Percentiles rank a stretch among this genome's conserved stretches.
Evolutionary conservation across 768 basidiomycete genomes (phyloP).

Genomic region (Pulveroboletus sp.): DNA sequence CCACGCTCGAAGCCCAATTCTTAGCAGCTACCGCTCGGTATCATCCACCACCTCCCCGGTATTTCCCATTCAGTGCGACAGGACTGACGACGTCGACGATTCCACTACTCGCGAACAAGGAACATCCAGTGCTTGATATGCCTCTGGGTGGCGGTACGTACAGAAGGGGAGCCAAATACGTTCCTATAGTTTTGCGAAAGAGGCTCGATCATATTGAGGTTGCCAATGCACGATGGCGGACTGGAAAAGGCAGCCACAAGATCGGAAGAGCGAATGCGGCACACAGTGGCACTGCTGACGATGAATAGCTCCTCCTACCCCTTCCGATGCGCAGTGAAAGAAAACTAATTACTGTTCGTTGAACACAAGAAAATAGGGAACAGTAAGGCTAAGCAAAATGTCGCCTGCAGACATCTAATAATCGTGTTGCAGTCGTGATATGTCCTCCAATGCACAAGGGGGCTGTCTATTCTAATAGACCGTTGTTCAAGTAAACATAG

Average conservation of each 20-base stretch:
- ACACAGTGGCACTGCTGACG: not conserved
- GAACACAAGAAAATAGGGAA: slow-evolving; percentile 9
- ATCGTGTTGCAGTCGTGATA: slow-evolving; percentile 1
- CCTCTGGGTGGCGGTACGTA: slow-evolving; percentile 71
- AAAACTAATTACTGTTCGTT: slow-evolving; percentile 13
- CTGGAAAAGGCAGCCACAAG: slow-evolving; percentile 54
- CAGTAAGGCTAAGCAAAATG: slow-evolving; percentile 16
- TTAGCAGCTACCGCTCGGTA: slow-evolving; percentile 48
- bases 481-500: slow-evolving; percentile 65
- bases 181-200: slow-evolving; percentile 60
- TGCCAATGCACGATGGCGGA: slow-evolving; percentile 74
- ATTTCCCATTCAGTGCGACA: slow-evolving; percentile 34
- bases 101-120: slow-evolving; percentile 11
- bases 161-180: slow-evolving; percentile 57
- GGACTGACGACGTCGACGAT: slow-evolving; percentile 18
- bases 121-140: slow-evolving; percentile 38
- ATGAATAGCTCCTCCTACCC: slow-evolving; percentile 2
- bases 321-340: not conserved
- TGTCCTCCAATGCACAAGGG: slow-evolving; percentile 1
- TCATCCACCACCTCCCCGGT: slow-evolving; percentile 40
- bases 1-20: slow-evolving; percentile 63
- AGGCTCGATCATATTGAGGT: slow-evolving; percentile 67
- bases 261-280: slow-evolving; percentile 30
- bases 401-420: slow-evolving; percentile 8
- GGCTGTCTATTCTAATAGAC: slow-evolving; percentile 24